Evolutionary conservation across 495 filamentous ascomycete genomes (phyloP), one percentile per base, ranked within the genome.

Genomic region (Chaetomium fimeti): DNA sequence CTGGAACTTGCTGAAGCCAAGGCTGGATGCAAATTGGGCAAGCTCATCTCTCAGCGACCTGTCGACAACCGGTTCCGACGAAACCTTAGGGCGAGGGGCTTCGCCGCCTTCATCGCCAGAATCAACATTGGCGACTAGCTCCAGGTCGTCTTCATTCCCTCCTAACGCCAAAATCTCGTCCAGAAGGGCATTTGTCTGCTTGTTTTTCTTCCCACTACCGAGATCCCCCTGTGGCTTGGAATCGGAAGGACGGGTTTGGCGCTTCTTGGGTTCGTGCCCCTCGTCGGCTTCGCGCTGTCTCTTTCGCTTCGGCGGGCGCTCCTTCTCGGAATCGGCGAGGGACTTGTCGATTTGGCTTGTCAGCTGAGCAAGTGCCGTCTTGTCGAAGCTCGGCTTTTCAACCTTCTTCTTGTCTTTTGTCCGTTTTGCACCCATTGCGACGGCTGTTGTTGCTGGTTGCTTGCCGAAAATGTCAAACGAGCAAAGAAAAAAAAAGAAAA

Each of bases 91-190:
- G 49, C 65, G 69, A 24, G 57, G 65, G 22, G 52, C 63, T 12
- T 71, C 77, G 58, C 85, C 83, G 16, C 81, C 78, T 68, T 90
- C 87, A 32, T 83, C 83, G 57, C 84, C 87, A 1, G 88, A 90
- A 57, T 85, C 78, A 16, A 86, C 68, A 65, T 80, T 84, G 18
- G 79, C 85, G 53, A 93, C 76, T 42, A 92, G 76, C 52, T 88
- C 84, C 47, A 88, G 74, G 70, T 93, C 90, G 28, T 90, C 88
- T 71, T 91, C 84, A 29, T 88, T 89, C 25, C 91, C 91, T 22
- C 91, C 91, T 45, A 95, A 81, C 24, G 86, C 88, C 60, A 86
- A 72, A 66, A 95, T 91, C 68, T 93, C 91, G 66, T 88, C 83
- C 36, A 90, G 81, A 13, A 68, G 66, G 12, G 32, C 40, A 90